Evolutionary conservation across 2,329 filamentous ascomycete species (phyloP).

Genomic region (Exophiala bonariae): DNA sequence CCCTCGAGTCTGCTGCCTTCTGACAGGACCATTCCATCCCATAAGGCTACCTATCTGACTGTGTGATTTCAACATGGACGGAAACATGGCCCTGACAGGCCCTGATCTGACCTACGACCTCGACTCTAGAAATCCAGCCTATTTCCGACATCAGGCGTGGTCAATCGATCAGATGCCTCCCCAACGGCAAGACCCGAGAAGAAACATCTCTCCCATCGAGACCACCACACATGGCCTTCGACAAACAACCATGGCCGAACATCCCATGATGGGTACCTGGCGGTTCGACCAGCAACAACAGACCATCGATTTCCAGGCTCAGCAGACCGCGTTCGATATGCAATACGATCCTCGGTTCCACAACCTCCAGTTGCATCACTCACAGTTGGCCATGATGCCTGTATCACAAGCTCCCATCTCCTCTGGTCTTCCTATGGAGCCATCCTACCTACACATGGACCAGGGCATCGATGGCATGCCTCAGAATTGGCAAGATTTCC

Average conservation of each 20-base stretch:
- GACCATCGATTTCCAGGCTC: constrained; percentile 18
- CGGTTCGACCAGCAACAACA: constrained; percentile 41
- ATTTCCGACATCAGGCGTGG: constrained; percentile 45
- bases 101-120: constrained; percentile 50
- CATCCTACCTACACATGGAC: constrained; percentile 58
- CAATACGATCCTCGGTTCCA: constrained; percentile 60
- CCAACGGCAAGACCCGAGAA: constrained; percentile 35
- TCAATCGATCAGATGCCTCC: constrained; percentile 39
- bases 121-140: constrained; percentile 43
- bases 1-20: constrained; percentile 23
- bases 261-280: constrained; percentile 49
- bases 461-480: constrained; percentile 64
- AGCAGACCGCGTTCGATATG: constrained; percentile 52
- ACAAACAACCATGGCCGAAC: constrained; percentile 41
- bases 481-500: constrained; percentile 76
- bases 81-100: constrained; percentile 44
- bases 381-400: constrained; percentile 56
- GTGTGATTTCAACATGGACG: constrained; percentile 38
- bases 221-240: constrained; percentile 43
- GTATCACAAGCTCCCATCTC: constrained; percentile 64
- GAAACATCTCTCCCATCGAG: constrained; percentile 45
- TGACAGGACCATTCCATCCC: constrained; percentile 12
- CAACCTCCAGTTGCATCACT: constrained; percentile 43
- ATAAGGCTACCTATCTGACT: constrained; percentile 25
- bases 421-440: constrained; percentile 61